phyloP scores from a whole-genome alignment of 495 filamentous ascomycete genomes.

The Peziza echinospora region DNA sequence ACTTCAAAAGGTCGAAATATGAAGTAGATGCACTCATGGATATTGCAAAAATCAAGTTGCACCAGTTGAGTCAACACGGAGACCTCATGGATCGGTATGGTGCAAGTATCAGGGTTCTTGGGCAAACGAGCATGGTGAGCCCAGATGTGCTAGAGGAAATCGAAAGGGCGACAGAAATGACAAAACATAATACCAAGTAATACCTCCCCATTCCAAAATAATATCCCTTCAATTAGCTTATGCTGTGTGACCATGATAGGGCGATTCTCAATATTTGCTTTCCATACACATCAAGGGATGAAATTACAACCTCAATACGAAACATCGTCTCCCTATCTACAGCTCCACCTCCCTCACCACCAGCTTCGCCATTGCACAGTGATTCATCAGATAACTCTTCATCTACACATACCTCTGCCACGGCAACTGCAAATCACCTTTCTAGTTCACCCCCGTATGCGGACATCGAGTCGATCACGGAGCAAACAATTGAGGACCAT shows the following conservation, averaged over 20 bases:
- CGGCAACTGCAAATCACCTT: slow-evolving; percentile 2
- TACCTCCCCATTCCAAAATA: slow-evolving; percentile 4
- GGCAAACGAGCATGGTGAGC: slow-evolving; percentile 56
- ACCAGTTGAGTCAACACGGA: slow-evolving; percentile 77
- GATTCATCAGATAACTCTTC: slow-evolving; percentile 2
- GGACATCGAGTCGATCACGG: slow-evolving; percentile 72
- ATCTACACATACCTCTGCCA: slow-evolving; percentile 6
- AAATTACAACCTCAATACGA: slow-evolving; percentile 82
- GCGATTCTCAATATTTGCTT: slow-evolving; percentile 89
- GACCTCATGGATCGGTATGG: slow-evolving; percentile 86
- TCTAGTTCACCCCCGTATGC: slow-evolving; percentile 12
- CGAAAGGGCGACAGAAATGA: slow-evolving; percentile 61
- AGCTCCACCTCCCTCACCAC: slow-evolving; percentile 4
- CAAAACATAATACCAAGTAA: slow-evolving; percentile 56
- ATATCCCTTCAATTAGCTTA: neutral
- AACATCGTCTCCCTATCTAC: slow-evolving; percentile 39
- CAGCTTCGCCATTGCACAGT: slow-evolving; percentile 4
- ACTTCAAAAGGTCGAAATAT: slow-evolving; percentile 95
- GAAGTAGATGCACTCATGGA: slow-evolving; percentile 96
- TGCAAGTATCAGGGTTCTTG: slow-evolving; percentile 62
- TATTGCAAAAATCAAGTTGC: slow-evolving; percentile 83
- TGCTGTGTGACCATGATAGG: slow-evolving; percentile 22
- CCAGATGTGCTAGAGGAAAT: slow-evolving; percentile 74
- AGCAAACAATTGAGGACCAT: slow-evolving; percentile 52
- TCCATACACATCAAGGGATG: slow-evolving; percentile 86